Evolutionary conservation across 2,329 filamentous ascomycete species (phyloP).

Genomic region (Thelonectria blattea): DNA sequence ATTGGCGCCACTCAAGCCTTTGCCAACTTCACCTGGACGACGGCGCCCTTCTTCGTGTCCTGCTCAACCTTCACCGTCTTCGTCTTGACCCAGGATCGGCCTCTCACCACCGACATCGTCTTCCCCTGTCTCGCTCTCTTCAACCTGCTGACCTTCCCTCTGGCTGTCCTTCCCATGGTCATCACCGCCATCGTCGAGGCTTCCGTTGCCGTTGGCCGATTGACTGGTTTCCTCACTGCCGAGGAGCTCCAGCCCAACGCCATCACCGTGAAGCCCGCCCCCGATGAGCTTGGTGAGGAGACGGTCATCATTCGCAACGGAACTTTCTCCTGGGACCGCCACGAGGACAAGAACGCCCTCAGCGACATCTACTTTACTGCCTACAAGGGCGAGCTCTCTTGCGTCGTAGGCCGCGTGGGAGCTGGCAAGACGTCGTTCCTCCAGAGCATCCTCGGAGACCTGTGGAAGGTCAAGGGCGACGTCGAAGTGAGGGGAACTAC

Average conservation of each 20-base stretch:
- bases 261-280: constrained; percentile 71
- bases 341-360: constrained; percentile 73
- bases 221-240: constrained; percentile 83
- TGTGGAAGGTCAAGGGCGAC: constrained; percentile 87
- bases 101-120: constrained; percentile 91
- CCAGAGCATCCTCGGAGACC: constrained; percentile 84
- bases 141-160: constrained; percentile 93
- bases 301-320: constrained; percentile 82
- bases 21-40: constrained; percentile 98
- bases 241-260: constrained; percentile 92
- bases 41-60: constrained; percentile 95
- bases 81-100: constrained; percentile 79
- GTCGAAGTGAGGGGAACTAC: constrained; percentile 82
- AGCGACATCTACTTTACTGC: constrained; percentile 87
- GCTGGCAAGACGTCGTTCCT: constrained; percentile 93
- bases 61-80: constrained; percentile 97
- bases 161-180: constrained; percentile 95
- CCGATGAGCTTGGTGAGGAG: constrained; percentile 81
- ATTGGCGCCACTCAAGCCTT: constrained; percentile 94
- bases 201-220: constrained; percentile 84
- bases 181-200: constrained; percentile 97
- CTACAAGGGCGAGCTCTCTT: constrained; percentile 91
- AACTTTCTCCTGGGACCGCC: constrained; percentile 93
- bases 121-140: constrained; percentile 93
- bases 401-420: constrained; percentile 93